Evolutionary conservation across 2,329 filamentous ascomycete genomes (phyloP), one percentile per base, ranked within the genome.

Genomic region (Pleurostoma richardsiae): DNA sequence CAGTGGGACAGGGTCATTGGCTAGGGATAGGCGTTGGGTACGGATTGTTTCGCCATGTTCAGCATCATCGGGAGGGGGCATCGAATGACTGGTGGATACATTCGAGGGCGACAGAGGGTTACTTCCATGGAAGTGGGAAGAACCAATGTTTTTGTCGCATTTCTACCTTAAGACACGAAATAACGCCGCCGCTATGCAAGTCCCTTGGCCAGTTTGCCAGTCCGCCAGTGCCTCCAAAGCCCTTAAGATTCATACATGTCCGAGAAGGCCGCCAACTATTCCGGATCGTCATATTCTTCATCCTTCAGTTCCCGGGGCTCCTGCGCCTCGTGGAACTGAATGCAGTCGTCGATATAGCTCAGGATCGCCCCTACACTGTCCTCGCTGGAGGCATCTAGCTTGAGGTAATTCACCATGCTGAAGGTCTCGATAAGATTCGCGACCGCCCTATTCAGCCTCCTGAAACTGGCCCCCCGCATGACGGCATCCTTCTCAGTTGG

Each of bases 321-420:
- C 63, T 96, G 91, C 10, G 90, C 88, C 65, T 96, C 91, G 61
- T 95, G 88, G 65, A 82, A 96, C 64, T 96, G 91, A 54, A 95
- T 94, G 29, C 88, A 88, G 68, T 96, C 90, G 64, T 96, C 91
- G 56, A 96, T 94, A 69, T 95, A 90, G 72, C 62, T 94, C 11
- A 52, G 42, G 40, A 52, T 52, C 62, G 70, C 84, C 2, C 80
- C 85, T 4, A 96, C 83, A 59, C 90, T 96, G 58, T 96, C 89
- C 68, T 96, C 91, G 56, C 95, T 83, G 56, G 92, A 87, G 29
- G 85, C 87, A 61, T 96, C 87, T 39, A 96, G 72, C 68, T 90
- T 88, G 47, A 96, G 74, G 63, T 96, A 99, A 42, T 88, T 95
- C 10, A 99, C 89, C 89, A 99, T 95, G 70, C 90, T 95, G 70